Evolutionary conservation across 495 filamentous ascomycete species (phyloP).

Genomic region (Aspergillus hancockii): DNA sequence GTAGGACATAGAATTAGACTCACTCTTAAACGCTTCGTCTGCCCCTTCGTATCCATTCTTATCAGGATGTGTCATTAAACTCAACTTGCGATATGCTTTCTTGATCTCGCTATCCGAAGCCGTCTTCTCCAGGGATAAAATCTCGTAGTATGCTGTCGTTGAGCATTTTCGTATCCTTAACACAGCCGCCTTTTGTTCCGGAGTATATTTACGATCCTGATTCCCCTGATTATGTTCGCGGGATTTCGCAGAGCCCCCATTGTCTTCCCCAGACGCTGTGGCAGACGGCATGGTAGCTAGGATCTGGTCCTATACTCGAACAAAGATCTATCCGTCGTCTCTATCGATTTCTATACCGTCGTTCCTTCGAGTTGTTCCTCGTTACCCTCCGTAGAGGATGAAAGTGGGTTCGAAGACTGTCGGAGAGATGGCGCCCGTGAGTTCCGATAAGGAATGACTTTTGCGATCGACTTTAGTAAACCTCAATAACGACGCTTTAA

Average conservation of each 20-base stretch:
- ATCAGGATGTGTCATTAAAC: conserved; percentile 92
- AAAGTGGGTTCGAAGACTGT: not conserved
- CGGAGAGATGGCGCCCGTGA: conserved; percentile 4
- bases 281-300: conserved; percentile 69
- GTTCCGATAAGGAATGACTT: not conserved
- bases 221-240: conserved; percentile 93
- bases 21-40: conserved; percentile 94
- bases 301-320: not conserved
- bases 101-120: conserved; percentile 85
- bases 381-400: not conserved
- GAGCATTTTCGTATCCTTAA: conserved; percentile 80
- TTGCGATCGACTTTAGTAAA: not conserved
- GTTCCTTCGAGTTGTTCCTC: not conserved
- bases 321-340: not conserved
- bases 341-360: not conserved
- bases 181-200: conserved; percentile 88
- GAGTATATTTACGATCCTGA: conserved; percentile 83
- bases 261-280: conserved; percentile 70
- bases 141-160: conserved; percentile 91
- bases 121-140: conserved; percentile 72
- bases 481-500: not conserved
- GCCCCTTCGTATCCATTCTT: conserved; percentile 98
- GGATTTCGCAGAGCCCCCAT: conserved; percentile 62
- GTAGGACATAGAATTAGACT: conserved; percentile 27
- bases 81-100: conserved; percentile 94